phyloP scores from a whole-genome alignment of 2,329 filamentous ascomycete species.

The Colletotrichum salicis region DNA sequence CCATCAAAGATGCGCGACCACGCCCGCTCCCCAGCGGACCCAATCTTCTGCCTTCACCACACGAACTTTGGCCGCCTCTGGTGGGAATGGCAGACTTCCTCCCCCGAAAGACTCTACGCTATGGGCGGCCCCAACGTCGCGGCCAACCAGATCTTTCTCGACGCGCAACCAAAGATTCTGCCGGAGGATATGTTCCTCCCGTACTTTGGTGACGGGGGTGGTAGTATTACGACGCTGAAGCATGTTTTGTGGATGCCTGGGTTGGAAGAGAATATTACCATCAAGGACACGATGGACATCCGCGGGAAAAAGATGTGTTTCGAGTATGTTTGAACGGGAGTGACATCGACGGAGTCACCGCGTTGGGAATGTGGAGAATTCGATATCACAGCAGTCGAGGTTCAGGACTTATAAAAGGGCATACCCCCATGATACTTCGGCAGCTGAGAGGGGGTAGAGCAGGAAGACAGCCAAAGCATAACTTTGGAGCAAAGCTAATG shows the following conservation, averaged over 20 bases:
- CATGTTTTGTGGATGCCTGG: background rate
- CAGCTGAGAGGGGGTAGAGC: too few relatives aligned
- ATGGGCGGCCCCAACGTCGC: background rate
- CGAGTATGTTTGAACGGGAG: background rate
- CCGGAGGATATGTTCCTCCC: background rate
- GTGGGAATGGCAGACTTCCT: slow-evolving; percentile 19
- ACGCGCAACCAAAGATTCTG: background rate
- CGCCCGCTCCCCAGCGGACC: background rate
- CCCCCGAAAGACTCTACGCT: slow-evolving; percentile 16
- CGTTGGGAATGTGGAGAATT: background rate
- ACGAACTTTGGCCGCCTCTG: slow-evolving; percentile 8
- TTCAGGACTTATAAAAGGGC: too few relatives aligned
- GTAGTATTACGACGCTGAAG: background rate
- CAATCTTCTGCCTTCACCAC: slow-evolving; percentile 17
- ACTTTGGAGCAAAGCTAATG: background rate
- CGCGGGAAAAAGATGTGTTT: background rate
- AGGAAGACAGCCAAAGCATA: background rate
- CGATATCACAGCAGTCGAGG: background rate
- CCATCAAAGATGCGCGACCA: slow-evolving; percentile 8
- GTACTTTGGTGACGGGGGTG: background rate
- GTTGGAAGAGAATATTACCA: background rate
- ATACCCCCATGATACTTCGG: background rate
- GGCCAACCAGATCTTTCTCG: too few relatives aligned
- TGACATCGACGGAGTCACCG: background rate
- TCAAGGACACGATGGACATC: background rate